Evolutionary conservation across 345 rosid species (phyloP), one percentile per base, ranked within the genome.

Genomic region (Citrus australasica): DNA sequence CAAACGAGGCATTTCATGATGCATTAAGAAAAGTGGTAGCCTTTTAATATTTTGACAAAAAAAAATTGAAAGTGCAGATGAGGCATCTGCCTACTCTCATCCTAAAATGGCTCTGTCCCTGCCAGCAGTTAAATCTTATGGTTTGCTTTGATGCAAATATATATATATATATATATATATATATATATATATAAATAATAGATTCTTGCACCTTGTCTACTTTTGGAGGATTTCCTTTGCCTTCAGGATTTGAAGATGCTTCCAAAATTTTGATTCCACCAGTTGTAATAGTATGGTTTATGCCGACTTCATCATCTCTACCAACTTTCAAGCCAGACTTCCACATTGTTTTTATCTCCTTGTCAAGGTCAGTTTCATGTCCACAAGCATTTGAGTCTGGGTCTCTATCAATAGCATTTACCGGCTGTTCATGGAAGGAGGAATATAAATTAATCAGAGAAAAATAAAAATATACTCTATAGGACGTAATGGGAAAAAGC

Each of bases 171-270:
- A 35, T 27, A 25, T n/a, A 10, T 21, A 76, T 35, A 35, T 37
- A 37, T 30, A 55, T 24, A 71, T 21, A 76, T 24, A 42, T 9
- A 71, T 28, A 25, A 42, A 71, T 59, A 17, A 63, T 17, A 55
- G 80, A 40, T 58, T 66, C 53, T 27, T 63, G 71, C 70, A 85
- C 88, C 87, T 82, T 69, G 28, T 80, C 77, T 62, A 78, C 71
- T 25, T 60, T 67, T 19, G 48, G 46, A 64, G 21, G 35, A 62
- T 59, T 81, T 66, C 63, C 76, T 61, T 74, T 56, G 71, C 78
- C 80, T 62, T 79, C 79, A 35, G 76, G 66, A 66, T 65, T 75
- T 55, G 51, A 56, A 37, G 63, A 83, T 62, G 81, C 75, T 67
- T 42, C 80, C 38, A 71, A 71, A 17, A 28, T 59, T 82, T 67